Percentiles rank a stretch among this genome's conserved stretches.
Conservation (phyloP, 1,284 basidiomycete genomes). For the Mrakiaceae sp. region DNA sequence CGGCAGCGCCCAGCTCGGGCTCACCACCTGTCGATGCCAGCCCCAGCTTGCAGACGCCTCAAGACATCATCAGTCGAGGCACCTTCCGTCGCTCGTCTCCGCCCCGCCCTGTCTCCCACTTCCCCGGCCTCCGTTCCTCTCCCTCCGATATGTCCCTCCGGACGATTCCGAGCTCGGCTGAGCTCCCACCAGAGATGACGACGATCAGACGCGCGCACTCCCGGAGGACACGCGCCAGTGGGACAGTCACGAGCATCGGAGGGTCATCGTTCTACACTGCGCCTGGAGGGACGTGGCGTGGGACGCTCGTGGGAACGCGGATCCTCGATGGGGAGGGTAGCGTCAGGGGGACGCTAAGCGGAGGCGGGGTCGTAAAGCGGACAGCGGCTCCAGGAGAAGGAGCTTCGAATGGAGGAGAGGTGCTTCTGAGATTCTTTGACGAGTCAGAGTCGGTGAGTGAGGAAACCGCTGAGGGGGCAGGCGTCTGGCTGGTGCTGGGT, state of each 20-base stretch:
- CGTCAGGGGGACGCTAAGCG: not conserved
- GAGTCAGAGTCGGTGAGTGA: not conserved
- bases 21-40: not conserved
- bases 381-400: not conserved
- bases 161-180: not conserved
- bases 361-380: not conserved
- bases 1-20: not conserved
- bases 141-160: slow-evolving; percentile 3
- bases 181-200: not conserved
- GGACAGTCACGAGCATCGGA: not conserved
- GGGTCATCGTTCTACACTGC: slow-evolving; percentile 3
- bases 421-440: not conserved
- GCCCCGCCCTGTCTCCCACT: not conserved
- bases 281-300: not conserved
- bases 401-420: not conserved
- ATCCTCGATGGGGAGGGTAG: no score
- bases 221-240: not conserved
- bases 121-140: not conserved
- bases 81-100: not conserved
- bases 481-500: no score
- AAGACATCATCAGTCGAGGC: no score
- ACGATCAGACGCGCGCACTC: not conserved
- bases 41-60: not conserved
- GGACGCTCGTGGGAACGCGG: not conserved
- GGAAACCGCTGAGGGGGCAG: no score